These are phyloP conservation scores for Catharanthus roseus DNA, from an alignment of 257 asterid genomes.

Conservation along the genomic window DNA sequence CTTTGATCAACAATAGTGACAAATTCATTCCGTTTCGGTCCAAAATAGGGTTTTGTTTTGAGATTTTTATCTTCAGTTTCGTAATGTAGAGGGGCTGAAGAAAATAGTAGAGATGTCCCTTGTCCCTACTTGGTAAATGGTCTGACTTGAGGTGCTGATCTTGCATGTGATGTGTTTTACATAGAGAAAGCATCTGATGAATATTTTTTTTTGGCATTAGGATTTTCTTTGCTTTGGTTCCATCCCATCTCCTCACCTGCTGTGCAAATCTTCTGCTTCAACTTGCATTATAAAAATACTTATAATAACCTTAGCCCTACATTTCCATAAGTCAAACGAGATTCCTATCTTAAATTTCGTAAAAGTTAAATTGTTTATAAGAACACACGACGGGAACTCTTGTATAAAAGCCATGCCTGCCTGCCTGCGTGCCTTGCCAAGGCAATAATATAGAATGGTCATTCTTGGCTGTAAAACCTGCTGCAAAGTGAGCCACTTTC, in stretches of 20 bases:
- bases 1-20: neutral
- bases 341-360: too few species aligned
- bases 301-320: neutral
- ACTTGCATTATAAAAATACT: too few species aligned
- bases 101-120: neutral
- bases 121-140: conserved; percentile 19
- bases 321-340: too few species aligned
- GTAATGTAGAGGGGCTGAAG: neutral
- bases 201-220: neutral
- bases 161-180: conserved; percentile 29
- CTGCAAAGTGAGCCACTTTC: conserved; percentile 1
- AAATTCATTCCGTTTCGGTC: neutral
- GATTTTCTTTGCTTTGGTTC: neutral
- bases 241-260: neutral
- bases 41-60: too few species aligned
- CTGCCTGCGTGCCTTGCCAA: too few species aligned
- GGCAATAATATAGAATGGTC: too few species aligned
- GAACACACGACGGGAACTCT: too few species aligned
- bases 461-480: conserved; percentile 1
- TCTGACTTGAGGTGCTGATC: conserved; percentile 5
- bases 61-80: neutral
- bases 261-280: neutral
- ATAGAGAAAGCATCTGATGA: neutral
- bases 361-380: too few species aligned
- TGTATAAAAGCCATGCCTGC: too few species aligned